A percentile compares a stretch with the other conserved stretches of the same genome.
phyloP scores from a whole-genome alignment of 495 filamentous ascomycete genomes.

The Aspergillus panamensis region DNA sequence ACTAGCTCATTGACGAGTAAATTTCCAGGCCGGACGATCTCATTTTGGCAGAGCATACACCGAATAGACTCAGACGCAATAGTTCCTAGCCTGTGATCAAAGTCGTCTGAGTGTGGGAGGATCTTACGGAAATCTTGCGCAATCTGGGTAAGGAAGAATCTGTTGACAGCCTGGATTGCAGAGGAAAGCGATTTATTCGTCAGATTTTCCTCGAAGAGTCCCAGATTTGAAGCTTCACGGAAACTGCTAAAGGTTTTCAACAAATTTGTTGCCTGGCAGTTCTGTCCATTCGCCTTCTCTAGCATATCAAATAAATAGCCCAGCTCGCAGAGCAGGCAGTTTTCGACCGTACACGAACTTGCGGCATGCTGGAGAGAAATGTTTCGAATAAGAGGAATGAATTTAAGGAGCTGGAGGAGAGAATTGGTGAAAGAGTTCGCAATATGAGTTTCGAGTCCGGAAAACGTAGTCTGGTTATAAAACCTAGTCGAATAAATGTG shows the following conservation, averaged over 20 bases:
- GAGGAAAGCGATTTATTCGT: conserved; percentile 62
- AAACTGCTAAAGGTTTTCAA: conserved; percentile 80
- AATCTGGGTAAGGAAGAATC: conserved; percentile 73
- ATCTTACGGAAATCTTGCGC: conserved; percentile 64
- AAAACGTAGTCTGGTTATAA: conserved; percentile 87
- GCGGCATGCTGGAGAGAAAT: conserved; percentile 87
- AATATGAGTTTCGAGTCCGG: conserved; percentile 93
- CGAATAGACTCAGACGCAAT: conserved; percentile 58
- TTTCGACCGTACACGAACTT: conserved; percentile 71
- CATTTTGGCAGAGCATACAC: conserved; percentile 78
- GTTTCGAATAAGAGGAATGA: conserved; percentile 84
- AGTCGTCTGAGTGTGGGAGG: conserved; percentile 49
- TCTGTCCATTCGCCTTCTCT: conserved; percentile 86
- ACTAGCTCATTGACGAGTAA: conserved; percentile 78
- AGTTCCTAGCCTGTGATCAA: conserved; percentile 59
- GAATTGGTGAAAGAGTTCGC: conserved; percentile 94
- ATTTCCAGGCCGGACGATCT: conserved; percentile 63
- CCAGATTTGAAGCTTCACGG: conserved; percentile 65
- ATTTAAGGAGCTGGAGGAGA: conserved; percentile 85
- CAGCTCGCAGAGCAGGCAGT: conserved; percentile 88
- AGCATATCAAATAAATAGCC: conserved; percentile 98
- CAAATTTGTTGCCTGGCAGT: conserved; percentile 97
- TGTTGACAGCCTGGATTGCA: conserved; percentile 73
- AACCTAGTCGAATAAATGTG: conserved; percentile 49
- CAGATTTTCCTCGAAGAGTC: conserved; percentile 79